Percentiles rank a stretch among this genome's conserved stretches.
Evolutionary conservation across 2,329 filamentous ascomycete genomes (phyloP).

Genomic region (Chaetomium sp.): DNA sequence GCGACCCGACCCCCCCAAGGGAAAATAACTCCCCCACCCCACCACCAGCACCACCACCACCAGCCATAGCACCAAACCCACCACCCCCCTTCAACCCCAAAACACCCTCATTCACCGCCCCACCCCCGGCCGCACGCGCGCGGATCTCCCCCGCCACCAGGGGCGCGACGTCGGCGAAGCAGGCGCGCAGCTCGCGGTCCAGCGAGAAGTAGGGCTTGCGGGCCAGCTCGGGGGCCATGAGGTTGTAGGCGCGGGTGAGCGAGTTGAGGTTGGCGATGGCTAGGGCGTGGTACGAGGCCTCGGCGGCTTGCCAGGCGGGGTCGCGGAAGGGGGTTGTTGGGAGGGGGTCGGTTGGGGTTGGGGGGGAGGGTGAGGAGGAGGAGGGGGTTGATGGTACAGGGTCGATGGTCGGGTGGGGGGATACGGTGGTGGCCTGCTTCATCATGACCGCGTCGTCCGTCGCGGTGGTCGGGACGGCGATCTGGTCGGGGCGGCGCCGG

Average conservation of each 20-base stretch:
- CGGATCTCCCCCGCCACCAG: constrained; percentile 71
- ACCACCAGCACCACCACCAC: constrained; percentile 47
- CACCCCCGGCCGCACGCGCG: constrained; percentile 57
- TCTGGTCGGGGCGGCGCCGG: constrained; percentile 49
- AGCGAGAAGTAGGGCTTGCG: constrained; percentile 91
- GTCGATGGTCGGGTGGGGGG: neutral
- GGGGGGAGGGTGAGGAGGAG: neutral
- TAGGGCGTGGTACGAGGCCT: constrained; percentile 74
- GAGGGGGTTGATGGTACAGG: neutral
- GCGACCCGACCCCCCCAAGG: constrained; percentile 46
- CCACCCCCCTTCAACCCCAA: constrained; percentile 33
- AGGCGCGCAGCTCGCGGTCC: constrained; percentile 76
- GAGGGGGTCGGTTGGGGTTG: neutral
- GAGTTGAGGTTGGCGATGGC: constrained; percentile 77
- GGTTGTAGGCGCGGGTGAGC: constrained; percentile 84
- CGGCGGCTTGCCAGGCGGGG: constrained; percentile 70
- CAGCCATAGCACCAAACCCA: neutral
- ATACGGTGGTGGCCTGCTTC: constrained; percentile 37
- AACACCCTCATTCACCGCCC: constrained; percentile 39
- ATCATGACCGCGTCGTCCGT: constrained; percentile 55
- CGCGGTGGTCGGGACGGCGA: constrained; percentile 49
- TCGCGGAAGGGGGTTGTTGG: constrained; percentile 67
- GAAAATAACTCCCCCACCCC: constrained; percentile 63
- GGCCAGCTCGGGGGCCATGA: constrained; percentile 88
- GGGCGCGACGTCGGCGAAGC: constrained; percentile 85